Percentiles rank a stretch among this genome's conserved stretches.
Conservation (phyloP, 305 asterid genomes). For the Caryopteris hybrid region DNA sequence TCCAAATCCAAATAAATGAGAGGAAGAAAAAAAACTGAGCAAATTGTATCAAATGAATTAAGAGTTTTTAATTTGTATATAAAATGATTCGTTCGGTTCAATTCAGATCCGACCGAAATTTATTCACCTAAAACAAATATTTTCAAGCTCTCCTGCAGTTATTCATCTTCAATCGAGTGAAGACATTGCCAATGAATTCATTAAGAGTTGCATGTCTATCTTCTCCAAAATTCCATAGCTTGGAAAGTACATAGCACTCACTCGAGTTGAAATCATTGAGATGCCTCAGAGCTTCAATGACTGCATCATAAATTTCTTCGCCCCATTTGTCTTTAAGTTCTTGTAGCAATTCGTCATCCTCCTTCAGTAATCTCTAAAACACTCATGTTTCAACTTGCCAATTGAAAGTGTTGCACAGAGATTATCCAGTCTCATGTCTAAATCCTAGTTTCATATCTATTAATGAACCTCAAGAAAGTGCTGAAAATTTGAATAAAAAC, state of each 20-base stretch:
- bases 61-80: too few relatives aligned
- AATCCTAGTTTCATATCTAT: too few relatives aligned
- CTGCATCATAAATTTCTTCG: slow-evolving; percentile 28
- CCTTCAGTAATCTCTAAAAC: slow-evolving; percentile 38
- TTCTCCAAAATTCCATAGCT: slow-evolving; percentile 65
- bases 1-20: too few relatives aligned
- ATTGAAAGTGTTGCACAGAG: background rate
- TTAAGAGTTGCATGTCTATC: slow-evolving; percentile 56
- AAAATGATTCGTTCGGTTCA: too few relatives aligned
- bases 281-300: slow-evolving; percentile 37
- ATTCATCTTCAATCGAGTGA: slow-evolving; percentile 34
- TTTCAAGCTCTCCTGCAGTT: slow-evolving; percentile 40
- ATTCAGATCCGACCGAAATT: too few relatives aligned
- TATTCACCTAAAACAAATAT: too few relatives aligned
- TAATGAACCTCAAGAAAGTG: background rate
- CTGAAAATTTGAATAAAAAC: background rate
- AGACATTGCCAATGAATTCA: slow-evolving; percentile 46
- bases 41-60: too few relatives aligned
- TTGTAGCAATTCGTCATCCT: slow-evolving; percentile 36
- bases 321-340: slow-evolving; percentile 47
- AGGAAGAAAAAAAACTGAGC: too few relatives aligned
- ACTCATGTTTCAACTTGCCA: background rate
- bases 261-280: slow-evolving; percentile 53
- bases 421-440: too few relatives aligned
- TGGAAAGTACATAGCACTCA: slow-evolving; percentile 50